A percentile compares a stretch with the other conserved stretches of the same genome.
phyloP scores from a whole-genome alignment of 1,139 yeast genomes.

The Hansenula sp. region DNA sequence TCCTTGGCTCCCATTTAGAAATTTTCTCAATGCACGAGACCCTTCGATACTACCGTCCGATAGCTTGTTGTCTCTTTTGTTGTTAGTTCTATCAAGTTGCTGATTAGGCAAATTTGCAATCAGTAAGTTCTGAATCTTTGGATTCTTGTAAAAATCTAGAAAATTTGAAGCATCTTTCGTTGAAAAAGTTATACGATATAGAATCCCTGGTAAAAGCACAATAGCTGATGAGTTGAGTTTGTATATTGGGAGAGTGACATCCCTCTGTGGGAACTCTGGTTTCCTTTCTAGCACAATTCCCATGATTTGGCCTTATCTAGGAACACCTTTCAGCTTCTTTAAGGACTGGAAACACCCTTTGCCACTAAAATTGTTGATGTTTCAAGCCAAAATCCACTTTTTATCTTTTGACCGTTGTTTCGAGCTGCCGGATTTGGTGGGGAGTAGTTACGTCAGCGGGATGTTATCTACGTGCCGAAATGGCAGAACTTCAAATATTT shows the following conservation, averaged over 20 bases:
- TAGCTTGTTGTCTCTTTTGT: constrained; percentile 28
- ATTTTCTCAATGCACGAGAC: constrained; percentile 19
- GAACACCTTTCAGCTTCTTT: too few species aligned
- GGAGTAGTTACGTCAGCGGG: too few species aligned
- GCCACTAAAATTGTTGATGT: too few species aligned
- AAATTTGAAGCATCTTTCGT: constrained; percentile 46
- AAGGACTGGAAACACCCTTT: too few species aligned
- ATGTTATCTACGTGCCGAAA: too few species aligned
- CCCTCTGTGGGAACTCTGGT: neutral
- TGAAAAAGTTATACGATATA: constrained; percentile 52
- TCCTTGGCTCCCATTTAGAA: constrained; percentile 21
- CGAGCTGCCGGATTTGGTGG: too few species aligned
- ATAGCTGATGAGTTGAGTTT: constrained; percentile 23
- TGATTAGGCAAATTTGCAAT: constrained; percentile 5
- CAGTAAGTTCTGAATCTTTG: constrained; percentile 18
- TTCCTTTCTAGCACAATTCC: neutral
- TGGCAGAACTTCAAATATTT: too few species aligned
- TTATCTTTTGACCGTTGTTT: too few species aligned
- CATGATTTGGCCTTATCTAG: neutral
- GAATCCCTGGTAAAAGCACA: constrained; percentile 57
- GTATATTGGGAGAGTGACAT: constrained; percentile 15
- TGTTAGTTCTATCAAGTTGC: neutral
- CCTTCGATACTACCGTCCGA: constrained; percentile 21
- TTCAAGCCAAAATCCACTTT: too few species aligned
- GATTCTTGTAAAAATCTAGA: constrained; percentile 27